Base-by-base conservation (phyloP, 306 rosid species). In the Lathyrus oleraceus region DNA sequence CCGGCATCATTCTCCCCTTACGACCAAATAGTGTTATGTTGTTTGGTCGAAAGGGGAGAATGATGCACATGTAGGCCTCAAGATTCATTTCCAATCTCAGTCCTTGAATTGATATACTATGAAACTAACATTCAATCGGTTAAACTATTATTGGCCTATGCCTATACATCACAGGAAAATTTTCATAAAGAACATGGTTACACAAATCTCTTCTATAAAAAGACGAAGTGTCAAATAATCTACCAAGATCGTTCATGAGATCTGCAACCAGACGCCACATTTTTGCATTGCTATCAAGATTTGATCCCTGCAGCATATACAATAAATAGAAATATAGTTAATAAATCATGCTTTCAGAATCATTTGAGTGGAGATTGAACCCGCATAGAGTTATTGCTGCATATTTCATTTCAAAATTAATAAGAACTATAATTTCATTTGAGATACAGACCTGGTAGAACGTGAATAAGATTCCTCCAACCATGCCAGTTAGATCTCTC, bases 251-350 rank as follows among this genome's bases (percentile, higher is more conserved):
- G 76, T 94, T 94, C 97, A 94, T 94, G 65, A 94, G 83, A 85
- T 94, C 98, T 65, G 98, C 97, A 70, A 94, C 95, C 84, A 94
- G 73, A 74, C 96, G 98, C 98, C 97, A 90, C 89, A 77, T 90
- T 85, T 90, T 94, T 40, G 98, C 98, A 88, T 94, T 88, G 86
- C 89, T 87, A 78, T 94, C 97, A 71, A 94, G 97, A 78, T 90
- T 87, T 40, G 97, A 90, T 61, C 98, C 98, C 98, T 94, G 85
- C 80, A 82, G 51, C 69, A 61, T 32, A 69, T 35, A 59, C n/a
- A 56, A 67, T 16, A 64, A 19, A 67, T 19, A 53, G 19, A 71
- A 74, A 27, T 20, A 71, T 10, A 44, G 14, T 67, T 59, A 61
- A 67, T 54, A 65, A 16, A 61, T 20, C 39, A 51, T 25, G 59